Percentiles rank a stretch among this genome's conserved stretches.
phyloP scores from a whole-genome alignment of 192 early-diverging fungal species.

The Entophlyctis helioformis region DNA sequence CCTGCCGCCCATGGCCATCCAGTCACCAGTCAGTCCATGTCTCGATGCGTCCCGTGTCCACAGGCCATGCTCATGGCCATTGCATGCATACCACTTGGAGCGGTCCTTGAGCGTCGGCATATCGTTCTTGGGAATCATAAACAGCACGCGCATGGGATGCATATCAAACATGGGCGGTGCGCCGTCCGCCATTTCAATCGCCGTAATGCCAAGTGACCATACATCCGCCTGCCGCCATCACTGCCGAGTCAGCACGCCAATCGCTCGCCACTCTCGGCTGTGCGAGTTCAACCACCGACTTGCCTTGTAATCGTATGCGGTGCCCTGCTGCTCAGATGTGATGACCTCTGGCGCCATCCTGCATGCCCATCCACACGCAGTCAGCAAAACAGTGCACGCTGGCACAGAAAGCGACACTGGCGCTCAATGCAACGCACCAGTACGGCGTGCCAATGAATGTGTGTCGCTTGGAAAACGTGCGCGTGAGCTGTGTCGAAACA shows the following conservation, averaged over 20 bases:
- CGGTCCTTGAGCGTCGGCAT: too few species aligned
- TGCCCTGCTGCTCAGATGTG: conserved; percentile 24
- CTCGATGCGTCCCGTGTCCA: too few species aligned
- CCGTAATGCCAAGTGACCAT: conserved; percentile 93
- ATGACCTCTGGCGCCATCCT: conserved; percentile 50
- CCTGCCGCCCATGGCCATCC: too few species aligned
- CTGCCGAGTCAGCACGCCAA: not conserved
- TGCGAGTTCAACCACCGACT: not conserved
- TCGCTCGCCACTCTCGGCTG: not conserved
- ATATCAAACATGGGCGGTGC: conserved; percentile 86
- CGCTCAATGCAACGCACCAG: conserved; percentile 12
- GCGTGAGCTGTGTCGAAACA: conserved; percentile 75
- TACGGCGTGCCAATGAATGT: conserved; percentile 96
- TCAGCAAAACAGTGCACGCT: not conserved
- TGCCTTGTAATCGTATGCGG: conserved; percentile 49
- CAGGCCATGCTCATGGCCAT: too few species aligned
- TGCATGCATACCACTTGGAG: too few species aligned
- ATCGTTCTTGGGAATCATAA: conserved; percentile 71
- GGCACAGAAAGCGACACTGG: not conserved
- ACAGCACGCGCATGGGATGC: conserved; percentile 91
- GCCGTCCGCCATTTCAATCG: conserved; percentile 46
- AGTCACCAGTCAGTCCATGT: too few species aligned
- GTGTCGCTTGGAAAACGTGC: conserved; percentile 69
- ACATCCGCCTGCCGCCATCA: conserved; percentile 62
- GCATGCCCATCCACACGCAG: not conserved